A percentile compares a stretch with the other conserved stretches of the same genome.
Conservation (phyloP, 768 basidiomycete genomes). For the Amanita phalloides region DNA sequence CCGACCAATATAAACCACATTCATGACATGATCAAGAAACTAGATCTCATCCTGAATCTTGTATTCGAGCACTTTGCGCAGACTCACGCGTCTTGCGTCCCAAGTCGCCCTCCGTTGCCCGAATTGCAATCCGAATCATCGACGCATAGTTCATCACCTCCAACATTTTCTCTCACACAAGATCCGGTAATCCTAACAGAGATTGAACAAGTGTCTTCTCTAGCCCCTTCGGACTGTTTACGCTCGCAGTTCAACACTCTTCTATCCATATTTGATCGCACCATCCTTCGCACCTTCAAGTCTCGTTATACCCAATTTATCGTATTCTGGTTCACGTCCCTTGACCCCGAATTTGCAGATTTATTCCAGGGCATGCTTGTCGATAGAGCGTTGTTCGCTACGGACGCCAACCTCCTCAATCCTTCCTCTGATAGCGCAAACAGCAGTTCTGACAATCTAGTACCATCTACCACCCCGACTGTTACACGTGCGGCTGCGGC, state of each 20-base stretch:
- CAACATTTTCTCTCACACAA: conserved; percentile 8
- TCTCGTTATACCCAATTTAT: conserved; percentile 97
- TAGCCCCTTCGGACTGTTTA: conserved; percentile 13
- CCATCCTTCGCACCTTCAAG: conserved; percentile 91
- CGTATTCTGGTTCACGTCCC: conserved; percentile 90
- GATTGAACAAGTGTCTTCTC: conserved; percentile 4
- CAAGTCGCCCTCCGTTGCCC: conserved; percentile 15
- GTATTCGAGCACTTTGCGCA: conserved; percentile 79
- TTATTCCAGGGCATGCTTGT: conserved; percentile 94
- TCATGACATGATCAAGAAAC: conserved; percentile 82
- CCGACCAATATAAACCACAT: conserved; percentile 56
- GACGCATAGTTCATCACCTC: background rate
- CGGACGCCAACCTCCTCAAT: conserved; percentile 11
- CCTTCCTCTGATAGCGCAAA: background rate
- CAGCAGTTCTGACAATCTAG: conserved; percentile 15
- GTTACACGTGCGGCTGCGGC: conserved; percentile 89
- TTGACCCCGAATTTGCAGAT: conserved; percentile 82
- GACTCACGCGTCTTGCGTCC: conserved; percentile 16
- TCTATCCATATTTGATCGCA: conserved; percentile 87
- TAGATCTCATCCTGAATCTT: conserved; percentile 79
- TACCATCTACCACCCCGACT: conserved; percentile 31
- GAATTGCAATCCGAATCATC: conserved; percentile 19
- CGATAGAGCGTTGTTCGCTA: conserved; percentile 66
- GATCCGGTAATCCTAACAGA: conserved; percentile 12
- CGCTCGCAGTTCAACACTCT: conserved; percentile 75